phyloP scores from a whole-genome alignment of 306 rosid genomes.

The Cyamopsis tetragonoloba region DNA sequence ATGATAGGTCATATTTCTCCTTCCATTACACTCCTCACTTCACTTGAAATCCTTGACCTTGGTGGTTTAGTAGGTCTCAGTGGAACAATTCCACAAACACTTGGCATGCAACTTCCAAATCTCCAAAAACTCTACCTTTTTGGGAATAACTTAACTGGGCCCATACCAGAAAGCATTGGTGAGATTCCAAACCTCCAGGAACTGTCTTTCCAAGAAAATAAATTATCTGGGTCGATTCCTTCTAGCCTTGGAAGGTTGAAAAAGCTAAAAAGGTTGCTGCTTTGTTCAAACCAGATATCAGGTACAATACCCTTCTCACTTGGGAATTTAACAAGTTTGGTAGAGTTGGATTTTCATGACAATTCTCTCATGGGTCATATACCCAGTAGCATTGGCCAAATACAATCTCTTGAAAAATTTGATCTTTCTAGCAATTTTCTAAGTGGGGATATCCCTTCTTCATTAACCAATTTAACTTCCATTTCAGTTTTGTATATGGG shows the following conservation, averaged over 20 bases:
- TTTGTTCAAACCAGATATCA: constrained; percentile 45
- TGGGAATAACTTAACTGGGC: constrained; percentile 60
- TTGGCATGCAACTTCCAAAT: constrained; percentile 45
- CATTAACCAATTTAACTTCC: constrained; percentile 45
- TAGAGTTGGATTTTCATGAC: constrained; percentile 42
- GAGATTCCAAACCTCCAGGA: constrained; percentile 54
- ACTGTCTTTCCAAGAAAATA: constrained; percentile 49
- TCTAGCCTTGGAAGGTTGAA: constrained; percentile 43
- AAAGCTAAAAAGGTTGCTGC: constrained; percentile 32
- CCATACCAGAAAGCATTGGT: constrained; percentile 61
- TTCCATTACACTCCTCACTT: constrained; percentile 50
- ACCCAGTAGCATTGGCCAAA: constrained; percentile 41
- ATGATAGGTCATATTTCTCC: constrained; percentile 51
- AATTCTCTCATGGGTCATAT: constrained; percentile 42
- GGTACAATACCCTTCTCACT: constrained; percentile 47
- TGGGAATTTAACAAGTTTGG: constrained; percentile 43
- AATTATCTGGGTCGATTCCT: constrained; percentile 50
- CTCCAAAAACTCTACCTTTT: constrained; percentile 51
- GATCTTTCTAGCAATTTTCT: constrained; percentile 57
- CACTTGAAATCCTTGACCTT: constrained; percentile 57
- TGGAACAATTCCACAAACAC: constrained; percentile 48
- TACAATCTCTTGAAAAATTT: constrained; percentile 45
- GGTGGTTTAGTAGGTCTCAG: constrained; percentile 53
- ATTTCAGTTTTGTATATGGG: constrained; percentile 45
- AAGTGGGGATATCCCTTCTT: constrained; percentile 48